Conservation (phyloP, 805 yeast genomes). For the Candida loeiensis region DNA sequence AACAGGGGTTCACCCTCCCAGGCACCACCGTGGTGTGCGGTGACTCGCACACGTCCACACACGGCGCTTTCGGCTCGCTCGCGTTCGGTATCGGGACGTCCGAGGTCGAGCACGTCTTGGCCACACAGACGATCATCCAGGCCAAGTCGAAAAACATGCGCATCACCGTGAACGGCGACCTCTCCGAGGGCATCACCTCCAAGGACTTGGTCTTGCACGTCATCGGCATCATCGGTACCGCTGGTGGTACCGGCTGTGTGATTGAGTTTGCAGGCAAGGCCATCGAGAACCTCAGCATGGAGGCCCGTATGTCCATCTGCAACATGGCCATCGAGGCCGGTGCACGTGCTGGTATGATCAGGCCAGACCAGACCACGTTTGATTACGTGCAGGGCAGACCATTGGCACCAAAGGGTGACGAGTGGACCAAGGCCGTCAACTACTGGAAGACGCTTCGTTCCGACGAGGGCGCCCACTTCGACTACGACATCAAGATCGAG, state of each 20-base stretch:
- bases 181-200: conserved; percentile 87
- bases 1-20: conserved; percentile 97
- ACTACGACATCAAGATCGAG: conserved; percentile 72
- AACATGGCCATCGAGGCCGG: conserved; percentile 99
- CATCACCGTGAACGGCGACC: conserved; percentile 77
- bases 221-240: conserved; percentile 96
- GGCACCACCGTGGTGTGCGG: conserved; percentile 99
- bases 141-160: conserved; percentile 96
- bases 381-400: conserved; percentile 92
- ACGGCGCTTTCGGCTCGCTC: conserved; percentile 96
- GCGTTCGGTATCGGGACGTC: conserved; percentile 99
- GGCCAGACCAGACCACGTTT: conserved; percentile 87
- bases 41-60: conserved; percentile 98
- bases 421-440: conserved; percentile 90
- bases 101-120: conserved; percentile 97
- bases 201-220: conserved; percentile 93
- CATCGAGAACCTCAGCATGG: conserved; percentile 85
- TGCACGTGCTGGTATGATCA: conserved; percentile 99
- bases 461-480: conserved; percentile 89
- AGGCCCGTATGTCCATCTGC: conserved; percentile 99
- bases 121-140: conserved; percentile 95
- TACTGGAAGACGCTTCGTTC: conserved; percentile 89
- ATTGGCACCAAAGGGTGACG: conserved; percentile 86
- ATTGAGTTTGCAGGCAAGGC: conserved; percentile 97
- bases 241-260: conserved; percentile 98